Percentiles rank a stretch among this genome's conserved stretches.
Evolutionary conservation across 2,329 filamentous ascomycete species (phyloP).

Genomic region (Pseudogymnoascus sp.): DNA sequence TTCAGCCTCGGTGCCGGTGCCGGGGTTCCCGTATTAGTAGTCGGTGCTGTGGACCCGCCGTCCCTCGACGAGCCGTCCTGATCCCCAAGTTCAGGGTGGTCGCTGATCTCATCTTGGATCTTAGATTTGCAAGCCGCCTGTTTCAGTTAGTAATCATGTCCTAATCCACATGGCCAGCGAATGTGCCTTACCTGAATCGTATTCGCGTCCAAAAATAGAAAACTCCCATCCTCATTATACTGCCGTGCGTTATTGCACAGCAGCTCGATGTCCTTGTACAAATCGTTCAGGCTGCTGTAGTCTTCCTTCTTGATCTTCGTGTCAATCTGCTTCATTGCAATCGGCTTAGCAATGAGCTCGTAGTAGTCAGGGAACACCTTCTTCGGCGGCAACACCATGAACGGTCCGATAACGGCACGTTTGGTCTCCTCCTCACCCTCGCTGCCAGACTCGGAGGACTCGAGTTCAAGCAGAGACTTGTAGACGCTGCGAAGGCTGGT

Average conservation of each 20-base stretch:
- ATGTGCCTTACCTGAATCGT: conserved; percentile 70
- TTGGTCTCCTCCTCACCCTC: conserved; percentile 45
- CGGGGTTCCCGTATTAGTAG: conserved; percentile 54
- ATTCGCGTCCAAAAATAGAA: conserved; percentile 87
- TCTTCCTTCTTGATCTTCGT: conserved; percentile 95
- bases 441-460: conserved; percentile 50
- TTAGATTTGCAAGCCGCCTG: conserved; percentile 52
- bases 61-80: conserved; percentile 38
- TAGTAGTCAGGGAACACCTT: conserved; percentile 94
- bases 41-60: conserved; percentile 38
- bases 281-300: conserved; percentile 72
- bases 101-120: conserved; percentile 46
- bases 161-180: background rate
- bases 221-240: conserved; percentile 93
- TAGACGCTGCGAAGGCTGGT: conserved; percentile 70
- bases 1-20: conserved; percentile 50
- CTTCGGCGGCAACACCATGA: conserved; percentile 84
- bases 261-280: conserved; percentile 74
- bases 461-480: conserved; percentile 75
- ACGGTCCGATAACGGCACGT: conserved; percentile 85
- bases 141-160: conserved; percentile 29
- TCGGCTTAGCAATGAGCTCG: conserved; percentile 81
- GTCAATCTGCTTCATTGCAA: conserved; percentile 92
- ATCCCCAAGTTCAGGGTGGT: conserved; percentile 49
- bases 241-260: conserved; percentile 88